These are phyloP conservation scores for Pleurotus pulmonarius DNA, from an alignment of 768 basidiomycete species.

Conservation along the genomic window DNA sequence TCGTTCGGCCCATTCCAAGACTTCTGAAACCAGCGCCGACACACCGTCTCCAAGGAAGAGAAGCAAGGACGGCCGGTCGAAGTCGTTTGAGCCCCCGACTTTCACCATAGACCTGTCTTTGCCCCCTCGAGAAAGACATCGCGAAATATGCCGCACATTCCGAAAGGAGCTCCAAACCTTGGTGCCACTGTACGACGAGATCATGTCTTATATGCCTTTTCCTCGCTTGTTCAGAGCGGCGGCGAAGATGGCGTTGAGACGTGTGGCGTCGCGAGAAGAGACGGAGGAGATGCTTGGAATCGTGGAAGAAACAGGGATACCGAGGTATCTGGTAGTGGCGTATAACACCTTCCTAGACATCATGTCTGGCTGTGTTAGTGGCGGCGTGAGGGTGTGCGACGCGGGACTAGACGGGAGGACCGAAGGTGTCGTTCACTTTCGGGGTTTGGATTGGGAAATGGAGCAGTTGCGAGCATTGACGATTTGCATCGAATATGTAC, in stretches of 20 bases:
- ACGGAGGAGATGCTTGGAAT: constrained; percentile 31
- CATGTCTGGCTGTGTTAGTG: constrained; percentile 35
- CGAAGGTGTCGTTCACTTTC: constrained; percentile 29
- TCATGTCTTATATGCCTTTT: constrained; percentile 19
- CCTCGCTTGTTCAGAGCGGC: constrained; percentile 21
- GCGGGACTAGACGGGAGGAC: constrained; percentile 11
- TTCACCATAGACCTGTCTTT: constrained; percentile 29
- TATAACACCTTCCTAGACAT: constrained; percentile 36
- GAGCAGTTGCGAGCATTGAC: constrained; percentile 28
- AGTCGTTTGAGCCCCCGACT: constrained; percentile 15
- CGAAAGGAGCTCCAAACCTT: constrained; percentile 21
- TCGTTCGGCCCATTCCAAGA: not conserved
- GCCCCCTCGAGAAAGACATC: constrained; percentile 26
- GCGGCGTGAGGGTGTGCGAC: constrained; percentile 23
- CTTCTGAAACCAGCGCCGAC: not conserved
- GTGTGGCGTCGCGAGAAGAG: constrained; percentile 28
- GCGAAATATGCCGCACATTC: constrained; percentile 27
- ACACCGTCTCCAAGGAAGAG: not conserved
- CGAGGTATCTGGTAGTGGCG: constrained; percentile 29
- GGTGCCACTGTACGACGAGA: constrained; percentile 22
- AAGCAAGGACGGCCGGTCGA: not conserved
- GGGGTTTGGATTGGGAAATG: constrained; percentile 36
- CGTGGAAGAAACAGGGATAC: constrained; percentile 21
- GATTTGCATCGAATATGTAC: constrained; percentile 30
- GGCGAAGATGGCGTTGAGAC: constrained; percentile 21